Base-by-base conservation (phyloP, 1,139 yeast genomes). In the Chernovozyma sophiae-reginae region DNA sequence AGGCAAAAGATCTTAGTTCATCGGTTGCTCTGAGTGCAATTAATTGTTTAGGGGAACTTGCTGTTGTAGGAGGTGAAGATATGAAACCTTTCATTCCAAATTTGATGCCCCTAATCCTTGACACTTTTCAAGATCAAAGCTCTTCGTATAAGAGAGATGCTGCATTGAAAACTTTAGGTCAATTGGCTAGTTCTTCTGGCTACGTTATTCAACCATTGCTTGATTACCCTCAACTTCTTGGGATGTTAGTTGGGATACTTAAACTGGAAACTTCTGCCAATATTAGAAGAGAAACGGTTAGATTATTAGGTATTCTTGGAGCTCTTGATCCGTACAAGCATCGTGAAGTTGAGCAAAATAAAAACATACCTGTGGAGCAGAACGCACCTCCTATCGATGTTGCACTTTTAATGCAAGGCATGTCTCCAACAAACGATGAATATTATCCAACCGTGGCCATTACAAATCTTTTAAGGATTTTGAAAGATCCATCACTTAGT, bases 271-370 rank as follows among this genome's bases (percentile, higher is more conserved):
- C 82, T 12, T 79, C 94, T 0, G 74, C 81, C 2, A 65, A 75
- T 3, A 80, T 86, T 4, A 76, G 94, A 49, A 69, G 96, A 41
- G 97, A 90, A 56, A 84, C 96, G 0, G 96, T 92, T 1, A 72
- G 92, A 46, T 63, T 92, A 17, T 66, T 92, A 44, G 99, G 99
- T 52, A 89, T 90, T 28, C 65, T 94, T 31, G 99, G 99, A 42
- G 98, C 98, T 0, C 68, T 94, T 36, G 98, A 94, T 60, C 99
- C 99, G 1, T 92, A 90, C 56, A 89, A 86, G 52, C 94, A 89
- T 50, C 79, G 96, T 38, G 96, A 87, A 52, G 89, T 90, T 8
- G 97, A 90, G 53, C 81, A 86, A 42, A 74, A 73, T 13, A 79
- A 81, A 39, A 73, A 55, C 35, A 64, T 66, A 18, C 77, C 86